phyloP scores from a whole-genome alignment of 805 yeast genomes.

The Candida chauliodis region DNA sequence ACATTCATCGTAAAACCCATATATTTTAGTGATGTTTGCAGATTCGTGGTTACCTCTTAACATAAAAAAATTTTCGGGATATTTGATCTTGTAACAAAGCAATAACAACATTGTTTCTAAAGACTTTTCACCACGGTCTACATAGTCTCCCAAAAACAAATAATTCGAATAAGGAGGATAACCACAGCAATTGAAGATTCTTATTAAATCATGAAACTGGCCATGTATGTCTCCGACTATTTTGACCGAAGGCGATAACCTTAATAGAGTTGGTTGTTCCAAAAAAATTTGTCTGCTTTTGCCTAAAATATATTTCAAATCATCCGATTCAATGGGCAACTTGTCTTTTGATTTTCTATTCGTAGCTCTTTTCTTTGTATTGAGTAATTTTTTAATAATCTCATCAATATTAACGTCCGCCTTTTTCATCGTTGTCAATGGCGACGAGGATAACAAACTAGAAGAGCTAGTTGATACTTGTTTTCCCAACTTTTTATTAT shows the following conservation, averaged over 20 bases:
- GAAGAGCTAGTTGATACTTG: conserved; percentile 14
- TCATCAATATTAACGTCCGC: conserved; percentile 53
- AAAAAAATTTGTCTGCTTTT: conserved; percentile 58
- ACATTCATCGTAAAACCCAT: conserved; percentile 61
- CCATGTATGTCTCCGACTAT: conserved; percentile 85
- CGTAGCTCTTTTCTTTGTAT: conserved; percentile 15
- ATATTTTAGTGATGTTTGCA: conserved; percentile 56
- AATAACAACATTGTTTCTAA: conserved; percentile 52
- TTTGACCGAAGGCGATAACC: conserved; percentile 74
- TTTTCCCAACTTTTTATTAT: conserved; percentile 5
- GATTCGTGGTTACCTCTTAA: conserved; percentile 58
- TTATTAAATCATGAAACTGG: conserved; percentile 50
- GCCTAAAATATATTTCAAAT: conserved; percentile 55
- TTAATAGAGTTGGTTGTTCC: conserved; percentile 61
- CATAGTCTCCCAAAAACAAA: conserved; percentile 56
- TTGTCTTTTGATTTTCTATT: conserved; percentile 38
- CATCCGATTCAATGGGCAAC: conserved; percentile 49
- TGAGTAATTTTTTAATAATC: conserved; percentile 56
- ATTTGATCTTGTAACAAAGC: conserved; percentile 52
- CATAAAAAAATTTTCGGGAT: conserved; percentile 60
- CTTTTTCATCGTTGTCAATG: conserved; percentile 10
- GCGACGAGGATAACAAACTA: conserved; percentile 13
- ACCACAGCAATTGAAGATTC: conserved; percentile 57
- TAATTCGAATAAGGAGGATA: conserved; percentile 57
- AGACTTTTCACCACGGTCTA: conserved; percentile 57